Base-by-base conservation (phyloP, 148 eudicot species). In the Cornus suecica region DNA sequence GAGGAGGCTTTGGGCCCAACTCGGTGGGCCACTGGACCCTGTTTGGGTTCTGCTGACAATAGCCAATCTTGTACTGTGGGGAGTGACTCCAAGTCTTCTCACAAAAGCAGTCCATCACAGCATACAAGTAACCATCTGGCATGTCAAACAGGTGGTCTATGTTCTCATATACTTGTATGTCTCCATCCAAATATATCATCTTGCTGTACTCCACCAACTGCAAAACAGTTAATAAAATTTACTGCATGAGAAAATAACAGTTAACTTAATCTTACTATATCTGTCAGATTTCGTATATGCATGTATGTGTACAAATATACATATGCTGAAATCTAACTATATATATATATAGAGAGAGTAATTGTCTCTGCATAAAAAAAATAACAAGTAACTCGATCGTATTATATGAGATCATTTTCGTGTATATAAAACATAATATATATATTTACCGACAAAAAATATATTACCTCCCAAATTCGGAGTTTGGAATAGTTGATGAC, bases 181-280 rank as follows among this genome's bases (percentile, higher is more conserved):
- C 97, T 34, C 95, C 97, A 66, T 93, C 97, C 71, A 93, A 79
- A 81, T 93, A 93, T 48, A 93, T 86, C 93, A 93, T 89, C 88
- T 91, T 92, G 78, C 82, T 86, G 71, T 85, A 90, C 83, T 90
- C 97, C 80, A 93, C 93, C 76, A 91, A 90, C 97, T 92, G 90
- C 70, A 78, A 60, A 6, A 11, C n/a, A n/a, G n/a, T n/a, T n/a
- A n/a, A n/a, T n/a, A n/a, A n/a, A n/a, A n/a, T n/a, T n/a, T n/a
- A n/a, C n/a, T n/a, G n/a, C n/a, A n/a, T n/a, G n/a, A n/a, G n/a
- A n/a, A n/a, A n/a, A n/a, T n/a, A n/a, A n/a, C n/a, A n/a, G n/a
- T n/a, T n/a, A n/a, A n/a, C n/a, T n/a, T n/a, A n/a, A n/a, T n/a
- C n/a, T n/a, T n/a, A n/a, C n/a, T n/a, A n/a, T n/a, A n/a, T n/a